Evolutionary conservation across 1,284 basidiomycete species (phyloP).

Genomic region (Trametes sp.): DNA sequence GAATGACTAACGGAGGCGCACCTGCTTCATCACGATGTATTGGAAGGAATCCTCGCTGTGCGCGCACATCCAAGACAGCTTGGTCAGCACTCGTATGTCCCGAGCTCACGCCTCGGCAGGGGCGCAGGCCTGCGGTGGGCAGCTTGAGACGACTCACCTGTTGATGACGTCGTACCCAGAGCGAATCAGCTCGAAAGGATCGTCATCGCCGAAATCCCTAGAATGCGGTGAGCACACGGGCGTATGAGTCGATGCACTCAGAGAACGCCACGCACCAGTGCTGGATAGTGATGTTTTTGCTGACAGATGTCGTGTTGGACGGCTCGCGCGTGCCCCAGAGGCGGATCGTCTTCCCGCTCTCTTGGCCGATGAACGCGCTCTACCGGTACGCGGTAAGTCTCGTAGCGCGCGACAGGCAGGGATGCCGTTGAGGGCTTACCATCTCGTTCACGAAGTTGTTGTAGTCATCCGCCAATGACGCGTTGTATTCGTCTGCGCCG

Average conservation of each 20-base stretch:
- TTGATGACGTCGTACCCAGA: slow-evolving; percentile 40
- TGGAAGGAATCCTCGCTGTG: slow-evolving; percentile 41
- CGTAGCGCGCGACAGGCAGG: too few species aligned
- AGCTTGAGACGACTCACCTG: slow-evolving; percentile 28
- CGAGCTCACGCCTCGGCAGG: too few species aligned
- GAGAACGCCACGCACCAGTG: slow-evolving; percentile 36
- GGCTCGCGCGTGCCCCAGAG: slow-evolving; percentile 43
- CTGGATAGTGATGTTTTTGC: slow-evolving; percentile 44
- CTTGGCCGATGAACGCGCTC: slow-evolving; percentile 34
- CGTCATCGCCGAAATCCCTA: slow-evolving; percentile 44
- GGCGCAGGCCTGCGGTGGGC: too few species aligned
- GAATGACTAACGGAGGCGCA: slow-evolving; percentile 21
- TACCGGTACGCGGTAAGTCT: too few species aligned
- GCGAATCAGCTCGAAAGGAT: slow-evolving; percentile 39
- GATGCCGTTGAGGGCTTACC: slow-evolving; percentile 18
- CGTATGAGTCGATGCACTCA: too few species aligned
- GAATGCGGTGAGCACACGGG: not conserved
- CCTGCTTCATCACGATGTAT: slow-evolving; percentile 43
- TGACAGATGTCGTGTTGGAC: slow-evolving; percentile 39
- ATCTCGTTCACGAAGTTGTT: slow-evolving; percentile 43
- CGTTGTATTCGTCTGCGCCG: slow-evolving; percentile 42
- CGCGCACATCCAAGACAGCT: not conserved
- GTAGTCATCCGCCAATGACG: slow-evolving; percentile 42
- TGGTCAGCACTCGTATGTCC: slow-evolving; percentile 14
- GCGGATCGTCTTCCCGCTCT: slow-evolving; percentile 39